Base-by-base conservation (phyloP, 495 filamentous ascomycete genomes). In the Hyaloscypha hepaticicola region DNA sequence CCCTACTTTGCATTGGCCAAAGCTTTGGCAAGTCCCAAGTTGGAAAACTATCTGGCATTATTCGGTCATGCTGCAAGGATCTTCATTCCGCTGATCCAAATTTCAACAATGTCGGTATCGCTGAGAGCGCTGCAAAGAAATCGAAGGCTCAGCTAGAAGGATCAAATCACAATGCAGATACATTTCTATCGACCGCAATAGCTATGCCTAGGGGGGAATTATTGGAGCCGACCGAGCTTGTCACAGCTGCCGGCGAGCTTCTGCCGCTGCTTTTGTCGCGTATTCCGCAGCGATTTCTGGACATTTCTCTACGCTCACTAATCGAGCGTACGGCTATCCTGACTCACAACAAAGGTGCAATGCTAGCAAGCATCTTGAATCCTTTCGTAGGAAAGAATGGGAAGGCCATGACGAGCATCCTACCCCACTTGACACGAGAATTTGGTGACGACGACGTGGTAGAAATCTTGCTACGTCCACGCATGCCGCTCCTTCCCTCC, bases 251-350 rank as follows among this genome's bases (percentile, higher is more conserved):
- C 7, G 75, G 74, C 3, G 66, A 68, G 8, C 80, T 97, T n/a
- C 77, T 97, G 21, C 80, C 85, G 11, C 61, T 81, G 2, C 74
- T 88, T 8, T 77, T 94, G 51, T 77, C 79, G 25, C 82, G 81
- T 64, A 69, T 92, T 1, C 85, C 89, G 0, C 79, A 87, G 19
- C 76, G 85, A 41, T 76, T 83, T 69, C 72, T 96, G 25, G 79
- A 86, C 16, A 79, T 83, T 2, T 83, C 88, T 5, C 55, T 90
- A 12, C 86, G 93, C 53, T 80, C 85, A 16, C 82, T 88, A 51
- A 84, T 96, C 66, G 90, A 96, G 72, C 87, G 87, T 50, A 90
- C 90, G 1, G 88, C 91, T 41, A 88, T 96, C 58, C 73, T 96
- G 38, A 82, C 78, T 22, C 76, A 80, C 45, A 80, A 87, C 67